These are phyloP conservation scores for Hirsutella thompsonii DNA, from an alignment of 2,329 filamentous ascomycete genomes.

Conservation along the genomic window DNA sequence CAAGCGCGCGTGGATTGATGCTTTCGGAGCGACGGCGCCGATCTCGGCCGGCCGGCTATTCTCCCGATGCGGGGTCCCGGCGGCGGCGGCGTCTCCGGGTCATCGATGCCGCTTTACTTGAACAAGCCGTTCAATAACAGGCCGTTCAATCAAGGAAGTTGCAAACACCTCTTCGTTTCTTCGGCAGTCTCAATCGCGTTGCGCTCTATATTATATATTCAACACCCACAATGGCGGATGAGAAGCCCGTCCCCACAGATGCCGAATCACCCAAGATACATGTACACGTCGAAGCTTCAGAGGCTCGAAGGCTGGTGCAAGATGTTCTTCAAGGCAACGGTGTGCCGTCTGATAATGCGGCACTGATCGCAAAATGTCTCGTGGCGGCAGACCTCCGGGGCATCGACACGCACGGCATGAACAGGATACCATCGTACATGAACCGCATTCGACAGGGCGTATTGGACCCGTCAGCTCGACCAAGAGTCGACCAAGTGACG, in stretches of 20 bases:
- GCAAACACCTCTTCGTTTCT: no score
- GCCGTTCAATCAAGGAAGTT: no score
- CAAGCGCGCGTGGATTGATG: no score
- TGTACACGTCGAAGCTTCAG: slow-evolving; percentile 22
- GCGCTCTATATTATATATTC: no score
- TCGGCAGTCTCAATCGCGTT: no score
- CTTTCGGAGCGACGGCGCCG: no score
- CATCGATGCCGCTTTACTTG: no score
- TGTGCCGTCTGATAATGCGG: slow-evolving; percentile 44
- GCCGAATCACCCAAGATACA: slow-evolving; percentile 11
- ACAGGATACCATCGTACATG: slow-evolving; percentile 68
- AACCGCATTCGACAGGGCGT: slow-evolving; percentile 57
- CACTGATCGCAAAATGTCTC: slow-evolving; percentile 52
- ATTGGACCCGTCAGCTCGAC: slow-evolving; percentile 46
- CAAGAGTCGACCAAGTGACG: slow-evolving; percentile 47
- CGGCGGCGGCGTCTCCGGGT: not conserved
- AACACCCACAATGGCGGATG: no score
- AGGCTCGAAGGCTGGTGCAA: slow-evolving; percentile 34
- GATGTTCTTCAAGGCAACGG: slow-evolving; percentile 47
- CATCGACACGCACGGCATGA: slow-evolving; percentile 66
- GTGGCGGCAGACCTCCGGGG: slow-evolving; percentile 65
- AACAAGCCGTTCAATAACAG: no score
- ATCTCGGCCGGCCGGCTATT: no score
- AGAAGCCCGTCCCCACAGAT: no score
- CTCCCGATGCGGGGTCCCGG: not conserved